Evolutionary conservation across 768 basidiomycete genomes (phyloP).

Genomic region (Lentinula guzmanii): DNA sequence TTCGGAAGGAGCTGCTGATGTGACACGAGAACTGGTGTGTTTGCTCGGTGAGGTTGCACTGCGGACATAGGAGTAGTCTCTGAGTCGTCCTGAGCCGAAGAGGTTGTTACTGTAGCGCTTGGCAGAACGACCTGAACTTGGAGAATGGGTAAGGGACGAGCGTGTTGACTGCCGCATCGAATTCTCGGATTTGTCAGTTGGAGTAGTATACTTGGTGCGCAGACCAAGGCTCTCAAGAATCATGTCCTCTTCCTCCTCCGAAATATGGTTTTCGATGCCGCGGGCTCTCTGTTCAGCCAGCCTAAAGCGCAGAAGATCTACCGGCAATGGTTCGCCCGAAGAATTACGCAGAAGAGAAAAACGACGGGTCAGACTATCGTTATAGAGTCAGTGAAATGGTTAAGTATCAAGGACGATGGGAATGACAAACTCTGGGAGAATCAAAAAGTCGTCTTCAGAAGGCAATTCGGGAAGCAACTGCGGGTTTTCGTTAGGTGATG

Average conservation of each 20-base stretch:
- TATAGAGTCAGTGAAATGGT: slow-evolving; percentile 14
- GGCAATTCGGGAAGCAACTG: slow-evolving; percentile 52
- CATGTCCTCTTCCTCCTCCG: slow-evolving; percentile 84
- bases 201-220: slow-evolving; percentile 25
- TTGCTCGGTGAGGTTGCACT: slow-evolving; percentile 42
- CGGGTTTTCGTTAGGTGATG: slow-evolving; percentile 24
- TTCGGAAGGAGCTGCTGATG: slow-evolving; percentile 47
- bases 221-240: slow-evolving; percentile 67
- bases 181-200: slow-evolving; percentile 23
- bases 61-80: slow-evolving; percentile 69
- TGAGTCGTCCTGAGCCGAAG: slow-evolving; percentile 74
- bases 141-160: slow-evolving; percentile 36
- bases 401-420: slow-evolving; percentile 6
- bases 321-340: slow-evolving; percentile 56
- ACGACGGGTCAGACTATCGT: slow-evolving; percentile 67
- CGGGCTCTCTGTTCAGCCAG: slow-evolving; percentile 74
- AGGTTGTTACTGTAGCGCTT: slow-evolving; percentile 85
- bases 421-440: slow-evolving; percentile 64
- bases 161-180: slow-evolving; percentile 24
- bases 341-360: slow-evolving; percentile 74
- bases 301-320: slow-evolving; percentile 59
- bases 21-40: slow-evolving; percentile 36
- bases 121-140: slow-evolving; percentile 38
- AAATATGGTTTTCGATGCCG: slow-evolving; percentile 61
- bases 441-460: slow-evolving; percentile 71